Evolutionary conservation across 768 basidiomycete species (phyloP).

Genomic region (Kwoniella pini): DNA sequence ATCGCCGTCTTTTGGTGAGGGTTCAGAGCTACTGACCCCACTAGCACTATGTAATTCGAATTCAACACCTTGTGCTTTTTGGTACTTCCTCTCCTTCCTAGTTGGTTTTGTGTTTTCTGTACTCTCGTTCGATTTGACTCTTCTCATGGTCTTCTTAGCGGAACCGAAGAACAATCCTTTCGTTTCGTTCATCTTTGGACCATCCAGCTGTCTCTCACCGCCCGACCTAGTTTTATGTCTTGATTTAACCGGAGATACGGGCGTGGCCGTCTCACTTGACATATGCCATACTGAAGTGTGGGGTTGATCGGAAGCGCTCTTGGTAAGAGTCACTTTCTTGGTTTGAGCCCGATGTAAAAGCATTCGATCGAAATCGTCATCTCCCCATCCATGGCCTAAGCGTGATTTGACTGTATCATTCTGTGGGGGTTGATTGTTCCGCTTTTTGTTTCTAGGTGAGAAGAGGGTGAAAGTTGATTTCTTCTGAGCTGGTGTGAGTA

Average conservation of each 20-base stretch:
- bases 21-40: conserved; percentile 30
- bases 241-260: conserved; percentile 7
- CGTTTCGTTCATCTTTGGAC: conserved; percentile 14
- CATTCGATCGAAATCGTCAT: conserved; percentile 49
- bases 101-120: conserved; percentile 1
- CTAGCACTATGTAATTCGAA: conserved; percentile 45
- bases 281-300: conserved; percentile 25
- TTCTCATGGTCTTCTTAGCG: conserved; percentile 12
- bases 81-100: conserved; percentile 10
- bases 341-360: conserved; percentile 33
- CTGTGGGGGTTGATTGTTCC: not conserved
- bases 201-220: not conserved
- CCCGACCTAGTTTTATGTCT: not conserved
- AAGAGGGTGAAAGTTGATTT: conserved; percentile 30
- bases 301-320: conserved; percentile 22
- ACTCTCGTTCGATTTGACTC: conserved; percentile 25
- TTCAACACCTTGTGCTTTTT: conserved; percentile 35
- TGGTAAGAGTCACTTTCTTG: conserved; percentile 40
- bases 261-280: conserved; percentile 1
- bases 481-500: conserved; percentile 42
- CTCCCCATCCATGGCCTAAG: conserved; percentile 9
- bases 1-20: conserved; percentile 16
- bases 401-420: conserved; percentile 1
- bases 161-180: conserved; percentile 26
- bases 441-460: conserved; percentile 22